Evolutionary conservation across 106 monocot genomes (phyloP).

Genomic region (Dactylorhiza incarnata): DNA sequence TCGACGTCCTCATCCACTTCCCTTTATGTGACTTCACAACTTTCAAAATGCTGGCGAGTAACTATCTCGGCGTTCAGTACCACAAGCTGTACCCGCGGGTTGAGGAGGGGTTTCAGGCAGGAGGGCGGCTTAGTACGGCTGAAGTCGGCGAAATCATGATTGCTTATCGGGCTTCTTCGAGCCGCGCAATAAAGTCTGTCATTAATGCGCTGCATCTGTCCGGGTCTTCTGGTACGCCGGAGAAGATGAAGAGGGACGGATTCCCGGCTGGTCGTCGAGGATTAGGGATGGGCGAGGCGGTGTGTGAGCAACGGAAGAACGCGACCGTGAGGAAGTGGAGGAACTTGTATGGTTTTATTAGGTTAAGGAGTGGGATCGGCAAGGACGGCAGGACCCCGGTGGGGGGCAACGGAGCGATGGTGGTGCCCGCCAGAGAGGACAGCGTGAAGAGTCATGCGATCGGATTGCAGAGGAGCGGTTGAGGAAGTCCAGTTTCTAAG

Average conservation of each 20-base stretch:
- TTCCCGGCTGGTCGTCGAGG: no score
- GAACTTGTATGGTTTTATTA: conserved; percentile 63
- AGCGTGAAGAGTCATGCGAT: no score
- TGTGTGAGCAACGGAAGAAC: conserved; percentile 19
- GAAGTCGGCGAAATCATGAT: conserved; percentile 70
- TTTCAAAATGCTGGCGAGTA: conserved; percentile 47
- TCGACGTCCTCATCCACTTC: conserved; percentile 42
- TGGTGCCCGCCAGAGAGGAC: no score
- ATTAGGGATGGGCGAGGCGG: conserved; percentile 7
- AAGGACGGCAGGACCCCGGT: conserved; percentile 24
- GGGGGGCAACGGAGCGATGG: no score
- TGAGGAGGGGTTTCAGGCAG: conserved; percentile 45
- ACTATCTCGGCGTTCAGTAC: conserved; percentile 50
- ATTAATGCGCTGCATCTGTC: conserved; percentile 25
- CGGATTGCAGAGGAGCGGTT: no score
- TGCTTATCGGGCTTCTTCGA: conserved; percentile 35
- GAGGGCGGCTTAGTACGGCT: conserved; percentile 29
- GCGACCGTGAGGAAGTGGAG: conserved; percentile 40
- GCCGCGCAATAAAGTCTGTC: conserved; percentile 42
- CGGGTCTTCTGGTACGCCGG: background rate
- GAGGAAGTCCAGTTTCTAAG: no score
- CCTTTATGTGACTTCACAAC: conserved; percentile 52
- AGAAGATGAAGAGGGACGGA: conserved; percentile 17
- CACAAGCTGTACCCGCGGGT: conserved; percentile 52
- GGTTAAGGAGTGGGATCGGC: conserved; percentile 32